Conservation (phyloP, 768 basidiomycete species). For the Thelephora aurantiotincta region DNA sequence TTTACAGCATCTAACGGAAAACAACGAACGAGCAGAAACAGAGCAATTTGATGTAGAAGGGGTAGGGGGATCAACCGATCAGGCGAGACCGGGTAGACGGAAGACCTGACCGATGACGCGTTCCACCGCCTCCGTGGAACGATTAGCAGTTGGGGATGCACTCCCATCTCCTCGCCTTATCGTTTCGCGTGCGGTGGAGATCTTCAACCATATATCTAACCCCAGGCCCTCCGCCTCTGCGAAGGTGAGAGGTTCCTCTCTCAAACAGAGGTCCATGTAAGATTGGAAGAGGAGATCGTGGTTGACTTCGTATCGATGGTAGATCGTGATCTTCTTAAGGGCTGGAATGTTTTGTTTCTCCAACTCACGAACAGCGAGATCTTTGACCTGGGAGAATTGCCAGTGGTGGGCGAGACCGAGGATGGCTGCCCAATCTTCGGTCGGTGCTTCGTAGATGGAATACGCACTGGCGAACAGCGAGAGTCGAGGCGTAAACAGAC, state of each 20-base stretch:
- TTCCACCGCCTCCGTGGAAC: too few relatives aligned
- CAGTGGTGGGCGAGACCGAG: slow-evolving; percentile 39
- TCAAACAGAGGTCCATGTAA: slow-evolving; percentile 37
- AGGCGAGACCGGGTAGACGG: too few relatives aligned
- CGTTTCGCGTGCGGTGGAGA: slow-evolving; percentile 40
- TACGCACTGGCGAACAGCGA: slow-evolving; percentile 27
- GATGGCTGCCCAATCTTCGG: slow-evolving; percentile 40
- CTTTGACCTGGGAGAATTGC: slow-evolving; percentile 36
- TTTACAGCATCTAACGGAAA: too few relatives aligned
- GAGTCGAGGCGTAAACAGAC: background rate
- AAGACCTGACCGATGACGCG: too few relatives aligned
- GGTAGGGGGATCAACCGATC: too few relatives aligned
- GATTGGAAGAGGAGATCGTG: slow-evolving; percentile 31
- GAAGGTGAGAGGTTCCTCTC: slow-evolving; percentile 33
- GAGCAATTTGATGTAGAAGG: too few relatives aligned
- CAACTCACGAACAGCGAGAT: slow-evolving; percentile 40
- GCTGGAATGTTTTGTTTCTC: slow-evolving; percentile 27
- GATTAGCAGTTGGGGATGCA: too few relatives aligned
- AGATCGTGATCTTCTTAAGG: slow-evolving; percentile 40
- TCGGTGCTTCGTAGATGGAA: slow-evolving; percentile 34
- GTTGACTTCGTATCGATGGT: slow-evolving; percentile 39
- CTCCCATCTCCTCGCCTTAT: too few relatives aligned
- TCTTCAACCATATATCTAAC: slow-evolving; percentile 34
- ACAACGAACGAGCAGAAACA: too few relatives aligned
- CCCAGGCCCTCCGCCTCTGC: slow-evolving; percentile 45